phyloP scores from a whole-genome alignment of 176 grass and related monocot species.

The Bonia amplexicaulis region DNA sequence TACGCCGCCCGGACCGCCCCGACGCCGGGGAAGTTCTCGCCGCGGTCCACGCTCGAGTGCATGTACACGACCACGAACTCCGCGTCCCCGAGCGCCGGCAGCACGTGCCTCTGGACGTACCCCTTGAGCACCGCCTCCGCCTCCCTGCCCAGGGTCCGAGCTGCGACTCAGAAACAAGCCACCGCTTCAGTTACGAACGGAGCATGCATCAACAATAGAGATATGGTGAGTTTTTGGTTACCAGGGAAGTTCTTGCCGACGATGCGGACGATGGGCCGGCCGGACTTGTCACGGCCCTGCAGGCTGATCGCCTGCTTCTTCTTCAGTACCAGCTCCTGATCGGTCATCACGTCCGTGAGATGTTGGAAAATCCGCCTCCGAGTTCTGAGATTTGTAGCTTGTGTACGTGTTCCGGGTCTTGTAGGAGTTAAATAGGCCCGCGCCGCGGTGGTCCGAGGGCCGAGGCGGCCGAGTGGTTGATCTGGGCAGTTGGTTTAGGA shows the following conservation, averaged over 20 bases:
- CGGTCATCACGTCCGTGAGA: neutral
- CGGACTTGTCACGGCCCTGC: conserved; percentile 54
- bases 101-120: conserved; percentile 41
- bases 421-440: neutral
- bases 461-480: neutral
- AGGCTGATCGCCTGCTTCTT: conserved; percentile 42
- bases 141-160: conserved; percentile 40
- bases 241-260: conserved; percentile 78
- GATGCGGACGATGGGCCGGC: conserved; percentile 58
- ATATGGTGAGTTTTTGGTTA: neutral
- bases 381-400: neutral
- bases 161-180: conserved; percentile 10
- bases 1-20: conserved; percentile 43
- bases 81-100: conserved; percentile 37
- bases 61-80: conserved; percentile 67
- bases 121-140: conserved; percentile 38
- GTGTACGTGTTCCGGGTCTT: neutral
- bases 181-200: too few species aligned
- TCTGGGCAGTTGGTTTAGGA: neutral
- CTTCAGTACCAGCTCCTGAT: conserved; percentile 37
- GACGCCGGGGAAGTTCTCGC: conserved; percentile 60
- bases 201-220: neutral
- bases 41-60: conserved; percentile 52
- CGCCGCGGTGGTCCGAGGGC: neutral
- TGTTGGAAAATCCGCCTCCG: neutral